Evolutionary conservation across 2,329 filamentous ascomycete species (phyloP), one percentile per base, ranked within the genome.

Genomic region (Talaromyces islandicus): DNA sequence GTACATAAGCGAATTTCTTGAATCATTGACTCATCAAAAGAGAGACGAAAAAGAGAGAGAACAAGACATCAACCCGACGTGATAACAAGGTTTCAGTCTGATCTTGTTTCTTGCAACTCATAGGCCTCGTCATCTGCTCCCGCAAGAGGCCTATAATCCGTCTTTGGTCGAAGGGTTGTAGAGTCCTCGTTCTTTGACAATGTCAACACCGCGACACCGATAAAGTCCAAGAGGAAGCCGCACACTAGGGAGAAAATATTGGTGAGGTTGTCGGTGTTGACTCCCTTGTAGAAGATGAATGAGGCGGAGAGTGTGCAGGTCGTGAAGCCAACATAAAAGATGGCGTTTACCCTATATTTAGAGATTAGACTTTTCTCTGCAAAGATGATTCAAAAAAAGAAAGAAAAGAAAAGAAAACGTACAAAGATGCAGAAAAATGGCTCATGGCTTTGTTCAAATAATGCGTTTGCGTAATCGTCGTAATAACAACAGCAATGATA

Each of bases 381-480:
- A 46, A 46, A 7, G n/a, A 11, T 10, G n/a, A n/a, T n/a, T n/a
- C n/a, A n/a, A n/a, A n/a, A n/a, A n/a, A n/a, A n/a, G n/a, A n/a
- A n/a, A n/a, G n/a, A n/a, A 27, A 3, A 27, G 27, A 27, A 52
- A n/a, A 19, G 54, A 17, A 32, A 10, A 32, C 55, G 10, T 12
- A 60, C 59, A 60, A 51, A 32, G 56, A 60, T 50, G 59, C 59
- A 17, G 59, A 17, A 38, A 57, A 60, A 51, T 48, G 21, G 21
- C 59, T 60, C 59, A 60, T 60, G 21, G 59, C 59, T 56, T 60
- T 60, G 46, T 60, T 60, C 55, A 60, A 51, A 48, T 60, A 60
- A 50, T 60, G 59, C n/a, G 59, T 60, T 43, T 60, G 59, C 12
- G 59, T 57, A 52, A 60, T 48, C 12, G 59, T 60, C 24, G 59